Percentiles rank a stretch among this genome's conserved stretches.
Conservation (phyloP, 345 rosid genomes). For the Bruguiera sexangula region DNA sequence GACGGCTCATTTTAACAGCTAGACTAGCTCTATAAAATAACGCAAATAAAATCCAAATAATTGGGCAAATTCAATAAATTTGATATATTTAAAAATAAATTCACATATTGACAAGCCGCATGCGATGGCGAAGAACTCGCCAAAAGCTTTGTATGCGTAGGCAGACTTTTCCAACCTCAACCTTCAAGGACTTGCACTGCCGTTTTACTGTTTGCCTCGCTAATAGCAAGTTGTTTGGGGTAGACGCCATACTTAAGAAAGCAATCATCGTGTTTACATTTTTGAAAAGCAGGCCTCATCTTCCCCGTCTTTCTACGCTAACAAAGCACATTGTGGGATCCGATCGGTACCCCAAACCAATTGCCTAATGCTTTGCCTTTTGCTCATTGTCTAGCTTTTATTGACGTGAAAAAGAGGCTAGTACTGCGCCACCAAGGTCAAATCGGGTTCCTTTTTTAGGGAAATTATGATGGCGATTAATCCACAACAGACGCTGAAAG, state of each 20-base stretch:
- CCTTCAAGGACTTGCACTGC: too few relatives aligned
- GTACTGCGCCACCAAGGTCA: slow-evolving; percentile 1
- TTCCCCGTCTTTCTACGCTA: slow-evolving; percentile 12
- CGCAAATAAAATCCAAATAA: too few relatives aligned
- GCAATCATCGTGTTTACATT: slow-evolving; percentile 4
- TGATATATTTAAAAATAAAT: too few relatives aligned
- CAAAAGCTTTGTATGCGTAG: too few relatives aligned
- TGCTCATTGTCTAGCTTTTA: neutral
- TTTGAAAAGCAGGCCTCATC: slow-evolving; percentile 9
- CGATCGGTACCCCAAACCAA: neutral
- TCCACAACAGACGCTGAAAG: slow-evolving; percentile 3
- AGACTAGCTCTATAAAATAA: too few relatives aligned
- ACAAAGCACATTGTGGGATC: too few relatives aligned
- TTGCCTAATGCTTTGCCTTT: neutral
- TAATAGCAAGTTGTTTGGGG: neutral
- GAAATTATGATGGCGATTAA: slow-evolving; percentile 2
- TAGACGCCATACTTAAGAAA: neutral
- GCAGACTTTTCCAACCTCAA: too few relatives aligned
- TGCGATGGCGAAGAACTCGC: too few relatives aligned
- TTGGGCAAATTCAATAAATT: too few relatives aligned
- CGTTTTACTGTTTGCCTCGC: too few relatives aligned
- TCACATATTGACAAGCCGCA: too few relatives aligned
- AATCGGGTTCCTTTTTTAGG: slow-evolving; percentile 1
- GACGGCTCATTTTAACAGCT: too few relatives aligned
- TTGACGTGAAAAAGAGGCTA: neutral